Evolutionary conservation across 805 yeast species (phyloP).

Genomic region (Myxozyma neglecta): DNA sequence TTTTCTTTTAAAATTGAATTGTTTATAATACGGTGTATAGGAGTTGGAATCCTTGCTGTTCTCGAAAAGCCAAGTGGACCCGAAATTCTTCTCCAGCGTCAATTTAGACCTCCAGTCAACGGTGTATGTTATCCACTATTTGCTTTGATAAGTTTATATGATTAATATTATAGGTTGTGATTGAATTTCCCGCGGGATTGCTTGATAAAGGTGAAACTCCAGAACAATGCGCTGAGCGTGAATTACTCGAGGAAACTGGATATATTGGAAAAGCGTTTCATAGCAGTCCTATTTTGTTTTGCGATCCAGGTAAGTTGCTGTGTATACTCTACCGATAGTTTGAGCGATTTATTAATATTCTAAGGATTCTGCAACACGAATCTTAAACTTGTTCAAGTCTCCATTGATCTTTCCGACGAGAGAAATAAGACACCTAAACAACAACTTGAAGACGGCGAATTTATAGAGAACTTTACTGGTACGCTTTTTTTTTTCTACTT

Average conservation of each 20-base stretch:
- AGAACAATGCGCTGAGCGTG: conserved; percentile 81
- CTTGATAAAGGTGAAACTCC: conserved; percentile 76
- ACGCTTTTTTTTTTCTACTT: background rate
- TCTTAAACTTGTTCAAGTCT: conserved; percentile 72
- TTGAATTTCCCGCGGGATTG: conserved; percentile 94
- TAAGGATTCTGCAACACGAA: conserved; percentile 75
- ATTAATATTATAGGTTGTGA: conserved; percentile 36
- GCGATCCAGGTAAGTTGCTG: conserved; percentile 66
- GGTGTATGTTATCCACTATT: conserved; percentile 56
- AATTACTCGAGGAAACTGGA: conserved; percentile 90
- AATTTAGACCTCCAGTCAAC: conserved; percentile 88
- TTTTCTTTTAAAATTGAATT: background rate
- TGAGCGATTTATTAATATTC: too few species aligned
- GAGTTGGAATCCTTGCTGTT: conserved; percentile 80
- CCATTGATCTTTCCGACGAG: conserved; percentile 66
- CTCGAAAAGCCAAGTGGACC: conserved; percentile 54
- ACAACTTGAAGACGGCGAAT: conserved; percentile 85
- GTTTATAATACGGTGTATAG: conserved; percentile 9
- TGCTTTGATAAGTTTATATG: too few species aligned
- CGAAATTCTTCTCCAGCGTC: conserved; percentile 72
- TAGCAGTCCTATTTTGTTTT: conserved; percentile 54
- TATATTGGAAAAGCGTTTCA: conserved; percentile 64
- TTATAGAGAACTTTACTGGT: conserved; percentile 75
- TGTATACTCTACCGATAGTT: too few species aligned
- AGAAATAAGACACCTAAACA: conserved; percentile 70